Base-by-base conservation (phyloP, 345 rosid species). In the Raphanus sativus region DNA sequence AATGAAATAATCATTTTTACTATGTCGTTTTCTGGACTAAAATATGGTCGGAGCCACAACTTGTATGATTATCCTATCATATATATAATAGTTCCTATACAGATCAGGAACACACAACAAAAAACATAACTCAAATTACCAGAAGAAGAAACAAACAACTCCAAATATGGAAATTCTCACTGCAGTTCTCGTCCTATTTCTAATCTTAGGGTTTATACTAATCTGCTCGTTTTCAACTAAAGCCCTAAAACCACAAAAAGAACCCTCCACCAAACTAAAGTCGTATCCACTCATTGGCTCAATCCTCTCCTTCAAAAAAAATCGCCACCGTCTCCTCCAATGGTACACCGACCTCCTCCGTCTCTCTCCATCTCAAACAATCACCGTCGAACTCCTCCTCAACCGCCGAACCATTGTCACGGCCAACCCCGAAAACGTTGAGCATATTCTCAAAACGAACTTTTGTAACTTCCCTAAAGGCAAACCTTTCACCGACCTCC, bases 381-480 rank as follows among this genome's bases (percentile, higher is more conserved):
- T 90, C 12, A 71, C 80, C 28, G 48, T 92, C 15, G 34, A 69
- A 17, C 88, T 88, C 24, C 81, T 89, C 13, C 87, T 94, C 5
- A 83, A 84, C 0, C 87, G 87, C 40, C 89, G 91, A 7, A 85
- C 86, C 16, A 69, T 90, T 2, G 84, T 92, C 75, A 92, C 98
- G 1, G 90, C 94, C 0, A 89, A 90, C 56, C 89, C 94, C 0
- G 80, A 65, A 75, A 90, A 90, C 73, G 89, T 92, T 0, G 94
- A 90, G 74, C 74, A 92, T 75, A 75, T 92, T 15, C 94, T 90
- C 73, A 92, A 82, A 69, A 77, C 84, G 24, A 85, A 87, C 62
- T 92, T 92, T 81, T 29, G 11, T 5, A 90, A 92, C 83, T 92
- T 84, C 78, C 98, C 98, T 6, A 92, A 92, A 78, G 98, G 98